phyloP scores from a whole-genome alignment of 371 early-diverging fungal species.

The Mucor saturninus region DNA sequence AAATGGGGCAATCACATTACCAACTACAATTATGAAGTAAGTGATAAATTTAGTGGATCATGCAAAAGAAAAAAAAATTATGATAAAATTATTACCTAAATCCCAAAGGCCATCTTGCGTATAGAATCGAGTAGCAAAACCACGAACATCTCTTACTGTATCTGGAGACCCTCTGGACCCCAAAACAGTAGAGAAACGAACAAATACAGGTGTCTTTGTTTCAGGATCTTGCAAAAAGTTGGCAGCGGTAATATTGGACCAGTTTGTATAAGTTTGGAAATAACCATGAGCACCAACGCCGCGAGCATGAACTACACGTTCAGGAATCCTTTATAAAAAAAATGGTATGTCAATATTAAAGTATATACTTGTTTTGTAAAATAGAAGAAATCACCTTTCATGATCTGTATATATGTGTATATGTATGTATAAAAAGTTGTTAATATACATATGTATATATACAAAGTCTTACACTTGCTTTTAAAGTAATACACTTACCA shows the following conservation, averaged over 20 bases:
- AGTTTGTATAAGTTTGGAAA: constrained; percentile 51
- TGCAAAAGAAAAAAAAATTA: too few relatives aligned
- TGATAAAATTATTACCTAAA: constrained; percentile 4
- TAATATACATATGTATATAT: neutral
- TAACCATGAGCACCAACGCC: constrained; percentile 62
- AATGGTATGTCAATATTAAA: neutral
- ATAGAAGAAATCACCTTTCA: constrained; percentile 19
- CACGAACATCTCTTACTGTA: constrained; percentile 62
- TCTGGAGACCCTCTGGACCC: constrained; percentile 55
- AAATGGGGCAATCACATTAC: constrained; percentile 55
- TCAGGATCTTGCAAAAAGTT: constrained; percentile 39
- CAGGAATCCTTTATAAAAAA: constrained; percentile 47
- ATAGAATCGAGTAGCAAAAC: constrained; percentile 66
- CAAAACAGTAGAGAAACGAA: constrained; percentile 62
- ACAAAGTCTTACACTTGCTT: neutral
- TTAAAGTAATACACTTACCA: constrained; percentile 35
- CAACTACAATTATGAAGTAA: constrained; percentile 26
- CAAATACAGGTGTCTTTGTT: constrained; percentile 59
- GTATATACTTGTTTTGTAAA: neutral
- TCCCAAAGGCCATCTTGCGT: constrained; percentile 65
- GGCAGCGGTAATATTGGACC: constrained; percentile 53
- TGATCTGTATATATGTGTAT: constrained; percentile 19
- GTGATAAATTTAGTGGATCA: too few relatives aligned
- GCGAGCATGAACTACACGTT: constrained; percentile 61
- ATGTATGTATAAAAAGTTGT: neutral